Evolutionary conservation across 768 basidiomycete species (phyloP).

Genomic region (Auricularia heimuer): DNA sequence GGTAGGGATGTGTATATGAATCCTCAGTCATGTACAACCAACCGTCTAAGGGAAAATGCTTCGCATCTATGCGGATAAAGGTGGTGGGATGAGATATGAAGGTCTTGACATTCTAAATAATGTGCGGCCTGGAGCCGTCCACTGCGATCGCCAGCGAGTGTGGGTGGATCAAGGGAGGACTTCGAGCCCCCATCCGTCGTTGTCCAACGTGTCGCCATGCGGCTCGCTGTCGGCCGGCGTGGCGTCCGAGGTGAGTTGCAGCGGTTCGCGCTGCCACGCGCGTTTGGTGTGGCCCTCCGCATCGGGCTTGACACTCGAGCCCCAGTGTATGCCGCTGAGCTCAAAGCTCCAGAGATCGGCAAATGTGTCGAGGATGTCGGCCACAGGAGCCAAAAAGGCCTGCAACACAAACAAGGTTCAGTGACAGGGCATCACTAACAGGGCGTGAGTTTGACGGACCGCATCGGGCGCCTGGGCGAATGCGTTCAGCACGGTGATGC

Average conservation of each 20-base stretch:
- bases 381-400: slow-evolving; percentile 56
- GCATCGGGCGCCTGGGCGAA: slow-evolving; percentile 4
- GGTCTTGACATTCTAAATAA: no score
- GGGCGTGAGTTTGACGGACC: not conserved
- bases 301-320: slow-evolving; percentile 34
- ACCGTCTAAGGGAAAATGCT: no score
- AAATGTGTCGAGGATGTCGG: slow-evolving; percentile 46
- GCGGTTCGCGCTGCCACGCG: slow-evolving; percentile 1
- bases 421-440: not conserved
- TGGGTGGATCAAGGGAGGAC: not conserved
- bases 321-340: slow-evolving; percentile 69
- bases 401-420: slow-evolving; percentile 34
- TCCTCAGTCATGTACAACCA: no score
- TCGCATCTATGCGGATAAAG: no score
- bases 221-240: not conserved
- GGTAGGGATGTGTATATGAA: no score
- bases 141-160: not conserved
- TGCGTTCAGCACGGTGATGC: slow-evolving; percentile 37
- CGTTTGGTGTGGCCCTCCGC: slow-evolving; percentile 8
- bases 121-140: not conserved
- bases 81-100: no score
- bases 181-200: not conserved
- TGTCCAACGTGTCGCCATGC: not conserved
- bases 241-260: not conserved
- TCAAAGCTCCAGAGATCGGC: slow-evolving; percentile 58